Evolutionary conservation across 176 grass and related monocot genomes (phyloP).

Genomic region (Aegilops bicornis): DNA sequence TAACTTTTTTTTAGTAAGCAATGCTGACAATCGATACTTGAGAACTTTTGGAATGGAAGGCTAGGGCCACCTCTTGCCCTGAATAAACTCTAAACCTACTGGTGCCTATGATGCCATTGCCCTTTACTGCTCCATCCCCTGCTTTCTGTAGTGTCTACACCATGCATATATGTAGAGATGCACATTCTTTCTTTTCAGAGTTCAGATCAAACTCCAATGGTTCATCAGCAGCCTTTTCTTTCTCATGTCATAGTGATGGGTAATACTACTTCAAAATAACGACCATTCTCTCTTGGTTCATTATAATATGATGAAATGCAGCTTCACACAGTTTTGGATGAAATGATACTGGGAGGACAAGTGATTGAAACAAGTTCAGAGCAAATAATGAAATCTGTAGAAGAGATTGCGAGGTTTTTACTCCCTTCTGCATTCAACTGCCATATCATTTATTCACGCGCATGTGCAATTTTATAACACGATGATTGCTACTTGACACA

Average conservation of each 20-base stretch:
- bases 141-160: background rate
- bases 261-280: background rate
- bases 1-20: background rate
- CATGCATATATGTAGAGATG: background rate
- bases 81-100: background rate
- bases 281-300: conserved; percentile 11
- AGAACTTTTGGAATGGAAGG: background rate
- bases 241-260: background rate
- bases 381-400: conserved; percentile 67
- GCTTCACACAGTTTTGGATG: conserved; percentile 90
- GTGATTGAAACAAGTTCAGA: conserved; percentile 90
- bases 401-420: conserved; percentile 68
- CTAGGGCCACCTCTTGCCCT: background rate
- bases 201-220: background rate
- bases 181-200: background rate
- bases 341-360: conserved; percentile 91
- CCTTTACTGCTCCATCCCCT: background rate
- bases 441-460: background rate
- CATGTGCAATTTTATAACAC: background rate
- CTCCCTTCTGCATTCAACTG: background rate
- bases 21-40: background rate
- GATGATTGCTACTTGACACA: conserved; percentile 21
- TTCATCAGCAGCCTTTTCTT: background rate
- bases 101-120: background rate
- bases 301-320: conserved; percentile 42